A percentile compares a stretch with the other conserved stretches of the same genome.
phyloP scores from a whole-genome alignment of 768 basidiomycete genomes.

The Mycena indigotica region DNA sequence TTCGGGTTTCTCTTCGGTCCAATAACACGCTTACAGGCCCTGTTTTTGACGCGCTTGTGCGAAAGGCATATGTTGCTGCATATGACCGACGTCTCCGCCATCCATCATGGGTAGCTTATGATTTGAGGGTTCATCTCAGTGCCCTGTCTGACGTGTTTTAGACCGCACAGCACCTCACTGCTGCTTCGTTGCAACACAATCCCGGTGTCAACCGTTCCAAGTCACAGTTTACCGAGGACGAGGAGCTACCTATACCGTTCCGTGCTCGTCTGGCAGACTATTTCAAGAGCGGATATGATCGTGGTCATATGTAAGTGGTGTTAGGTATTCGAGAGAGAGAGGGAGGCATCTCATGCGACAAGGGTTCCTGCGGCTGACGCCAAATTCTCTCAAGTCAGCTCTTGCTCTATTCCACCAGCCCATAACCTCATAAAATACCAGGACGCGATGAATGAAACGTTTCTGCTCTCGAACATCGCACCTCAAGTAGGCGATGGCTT shows the following conservation, averaged over 20 bases:
- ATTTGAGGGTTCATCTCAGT: background rate
- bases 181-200: slow-evolving; percentile 58
- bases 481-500: slow-evolving; percentile 98
- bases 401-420: background rate
- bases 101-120: slow-evolving; percentile 78
- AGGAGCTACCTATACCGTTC: slow-evolving; percentile 71
- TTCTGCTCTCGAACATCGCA: slow-evolving; percentile 92
- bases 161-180: slow-evolving; percentile 96
- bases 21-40: slow-evolving; percentile 61
- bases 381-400: slow-evolving; percentile 74
- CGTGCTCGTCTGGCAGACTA: slow-evolving; percentile 87
- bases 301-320: slow-evolving; percentile 87
- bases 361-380: slow-evolving; percentile 98
- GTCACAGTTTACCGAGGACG: slow-evolving; percentile 84
- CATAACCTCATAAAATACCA: no score
- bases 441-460: slow-evolving; percentile 96
- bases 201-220: slow-evolving; percentile 67
- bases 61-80: slow-evolving; percentile 83
- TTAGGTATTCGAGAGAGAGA: background rate
- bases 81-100: slow-evolving; percentile 91
- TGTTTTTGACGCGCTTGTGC: slow-evolving; percentile 73
- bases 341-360: slow-evolving; percentile 1
- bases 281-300: slow-evolving; percentile 90
- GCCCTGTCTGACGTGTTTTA: slow-evolving; percentile 31
- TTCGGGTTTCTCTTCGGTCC: slow-evolving; percentile 1